These are phyloP conservation scores for Yarrowia hollandica DNA, from an alignment of 805 yeast species.

Conservation along the genomic window DNA sequence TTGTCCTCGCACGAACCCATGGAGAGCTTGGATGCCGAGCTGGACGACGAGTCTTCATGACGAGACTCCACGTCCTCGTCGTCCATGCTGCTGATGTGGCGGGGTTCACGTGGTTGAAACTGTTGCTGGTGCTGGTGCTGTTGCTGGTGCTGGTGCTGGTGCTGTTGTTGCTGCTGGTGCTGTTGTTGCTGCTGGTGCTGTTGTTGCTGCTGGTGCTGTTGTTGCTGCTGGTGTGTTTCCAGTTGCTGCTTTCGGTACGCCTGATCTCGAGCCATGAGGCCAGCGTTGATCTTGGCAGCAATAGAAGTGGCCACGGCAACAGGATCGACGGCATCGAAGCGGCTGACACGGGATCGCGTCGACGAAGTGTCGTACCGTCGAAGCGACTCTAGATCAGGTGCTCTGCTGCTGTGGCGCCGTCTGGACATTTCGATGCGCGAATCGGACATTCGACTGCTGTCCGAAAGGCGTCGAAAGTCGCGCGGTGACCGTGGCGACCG, in stretches of 20 bases:
- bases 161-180: too few species aligned
- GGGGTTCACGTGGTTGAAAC: too few species aligned
- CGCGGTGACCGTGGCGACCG: conserved; percentile 9
- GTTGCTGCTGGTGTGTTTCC: conserved; percentile 1
- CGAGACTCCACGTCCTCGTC: background rate
- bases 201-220: conserved; percentile 1
- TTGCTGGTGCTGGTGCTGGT: too few species aligned
- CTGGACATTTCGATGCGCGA: background rate
- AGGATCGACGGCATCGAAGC: conserved; percentile 34
- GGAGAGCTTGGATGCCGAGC: background rate
- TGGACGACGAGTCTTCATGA: background rate
- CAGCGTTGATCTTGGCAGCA: conserved; percentile 42
- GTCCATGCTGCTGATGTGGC: conserved; percentile 12
- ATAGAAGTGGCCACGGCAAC: conserved; percentile 40
- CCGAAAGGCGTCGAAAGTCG: background rate
- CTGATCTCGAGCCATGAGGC: conserved; percentile 30
- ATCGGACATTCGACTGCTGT: background rate
- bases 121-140: conserved; percentile 2
- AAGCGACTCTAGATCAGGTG: too few species aligned
- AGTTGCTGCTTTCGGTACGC: conserved; percentile 9
- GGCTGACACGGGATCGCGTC: background rate
- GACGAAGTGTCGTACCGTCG: background rate
- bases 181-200: too few species aligned
- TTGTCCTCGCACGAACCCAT: background rate
- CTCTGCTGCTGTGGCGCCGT: too few species aligned